phyloP scores from a whole-genome alignment of 106 monocot genomes.

The Dendrobium huoshanense region DNA sequence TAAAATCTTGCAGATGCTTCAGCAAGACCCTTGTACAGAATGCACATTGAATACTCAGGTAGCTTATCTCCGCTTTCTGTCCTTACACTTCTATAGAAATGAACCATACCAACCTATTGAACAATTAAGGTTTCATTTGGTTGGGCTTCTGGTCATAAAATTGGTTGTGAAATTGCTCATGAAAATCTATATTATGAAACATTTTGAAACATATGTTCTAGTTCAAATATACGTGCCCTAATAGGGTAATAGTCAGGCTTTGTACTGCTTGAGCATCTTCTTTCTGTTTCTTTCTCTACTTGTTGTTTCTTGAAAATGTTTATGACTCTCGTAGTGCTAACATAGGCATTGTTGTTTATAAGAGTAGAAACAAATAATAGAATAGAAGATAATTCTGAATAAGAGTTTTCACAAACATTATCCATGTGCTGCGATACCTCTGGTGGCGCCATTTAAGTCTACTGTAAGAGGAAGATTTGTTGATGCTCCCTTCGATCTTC shows the following conservation, averaged over 20 bases:
- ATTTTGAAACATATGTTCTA: neutral
- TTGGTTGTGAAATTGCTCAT: neutral
- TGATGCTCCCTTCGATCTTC: too few species aligned
- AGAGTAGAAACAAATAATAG: too few species aligned
- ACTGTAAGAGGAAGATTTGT: too few species aligned
- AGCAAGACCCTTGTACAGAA: conserved; percentile 29
- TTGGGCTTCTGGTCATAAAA: neutral
- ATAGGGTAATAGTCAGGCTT: neutral
- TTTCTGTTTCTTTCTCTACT: neutral
- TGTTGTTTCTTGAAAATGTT: too few species aligned
- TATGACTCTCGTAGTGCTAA: too few species aligned
- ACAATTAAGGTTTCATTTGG: neutral
- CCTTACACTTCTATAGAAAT: neutral
- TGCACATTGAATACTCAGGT: conserved; percentile 46
- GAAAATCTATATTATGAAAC: neutral
- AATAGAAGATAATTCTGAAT: too few species aligned
- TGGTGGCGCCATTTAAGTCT: too few species aligned
- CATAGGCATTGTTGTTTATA: too few species aligned
- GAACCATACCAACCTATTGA: neutral
- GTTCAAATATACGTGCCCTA: neutral
- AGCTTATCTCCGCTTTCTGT: neutral
- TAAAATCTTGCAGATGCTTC: conserved; percentile 17
- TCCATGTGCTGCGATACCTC: too few species aligned
- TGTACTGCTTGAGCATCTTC: neutral
- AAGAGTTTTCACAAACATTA: too few species aligned